These are phyloP conservation scores for Linnemannia hyalina DNA, from an alignment of 192 early-diverging fungal species.

Conservation along the genomic window DNA sequence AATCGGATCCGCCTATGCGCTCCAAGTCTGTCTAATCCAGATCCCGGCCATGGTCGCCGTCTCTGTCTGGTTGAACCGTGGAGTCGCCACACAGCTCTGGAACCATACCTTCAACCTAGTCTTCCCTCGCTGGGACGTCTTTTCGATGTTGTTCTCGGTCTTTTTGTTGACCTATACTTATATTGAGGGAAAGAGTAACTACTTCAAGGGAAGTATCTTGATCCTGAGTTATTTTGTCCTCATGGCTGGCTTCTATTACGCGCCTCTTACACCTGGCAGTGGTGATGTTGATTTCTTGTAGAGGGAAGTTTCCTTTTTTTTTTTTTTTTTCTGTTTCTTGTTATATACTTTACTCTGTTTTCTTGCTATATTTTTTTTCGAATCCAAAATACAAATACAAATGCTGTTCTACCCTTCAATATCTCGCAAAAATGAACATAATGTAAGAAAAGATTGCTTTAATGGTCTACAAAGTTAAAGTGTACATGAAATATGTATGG, in stretches of 20 bases:
- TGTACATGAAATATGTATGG: not conserved
- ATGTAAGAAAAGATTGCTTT: too few species aligned
- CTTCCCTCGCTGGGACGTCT: slow-evolving; percentile 60
- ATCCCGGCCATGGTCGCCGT: slow-evolving; percentile 94
- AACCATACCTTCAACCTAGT: slow-evolving; percentile 56
- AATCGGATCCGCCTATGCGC: slow-evolving; percentile 95
- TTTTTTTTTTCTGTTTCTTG: not conserved
- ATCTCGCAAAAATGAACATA: too few species aligned
- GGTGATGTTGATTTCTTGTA: slow-evolving; percentile 23
- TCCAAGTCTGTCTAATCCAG: slow-evolving; percentile 95
- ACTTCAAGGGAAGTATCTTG: slow-evolving; percentile 95
- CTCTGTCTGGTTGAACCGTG: slow-evolving; percentile 70
- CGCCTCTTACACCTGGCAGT: slow-evolving; percentile 52
- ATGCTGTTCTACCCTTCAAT: not conserved
- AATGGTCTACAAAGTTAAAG: not conserved
- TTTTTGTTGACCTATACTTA: slow-evolving; percentile 92
- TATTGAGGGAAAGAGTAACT: slow-evolving; percentile 95
- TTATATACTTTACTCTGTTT: not conserved
- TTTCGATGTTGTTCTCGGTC: slow-evolving; percentile 64
- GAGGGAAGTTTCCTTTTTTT: not conserved
- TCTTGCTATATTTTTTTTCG: not conserved
- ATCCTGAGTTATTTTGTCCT: slow-evolving; percentile 88
- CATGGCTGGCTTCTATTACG: slow-evolving; percentile 84
- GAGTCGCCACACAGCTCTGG: slow-evolving; percentile 11
- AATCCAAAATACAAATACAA: not conserved